Evolutionary conservation across 495 filamentous ascomycete species (phyloP).

Genomic region (Haplographium delicatum): DNA sequence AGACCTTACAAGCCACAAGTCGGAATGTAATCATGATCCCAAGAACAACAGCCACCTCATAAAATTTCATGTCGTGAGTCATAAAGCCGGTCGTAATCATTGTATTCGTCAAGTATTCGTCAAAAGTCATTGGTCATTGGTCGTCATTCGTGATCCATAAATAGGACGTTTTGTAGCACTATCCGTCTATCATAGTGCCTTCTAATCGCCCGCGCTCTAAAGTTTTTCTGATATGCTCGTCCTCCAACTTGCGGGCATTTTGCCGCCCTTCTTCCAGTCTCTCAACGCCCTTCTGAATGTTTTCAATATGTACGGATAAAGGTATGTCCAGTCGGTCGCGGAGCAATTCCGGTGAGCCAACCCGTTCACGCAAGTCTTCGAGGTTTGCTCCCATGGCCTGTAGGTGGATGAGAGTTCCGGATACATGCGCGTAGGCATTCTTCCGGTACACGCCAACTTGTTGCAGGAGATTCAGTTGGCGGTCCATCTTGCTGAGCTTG

Average conservation of each 20-base stretch:
- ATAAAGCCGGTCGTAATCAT: too few species aligned
- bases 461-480: constrained; percentile 50
- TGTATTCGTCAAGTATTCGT: too few species aligned
- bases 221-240: constrained; percentile 47
- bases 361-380: constrained; percentile 61
- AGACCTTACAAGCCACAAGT: too few species aligned
- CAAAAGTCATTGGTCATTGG: too few species aligned
- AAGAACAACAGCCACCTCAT: too few species aligned
- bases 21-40: too few species aligned
- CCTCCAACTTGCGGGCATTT: constrained; percentile 50
- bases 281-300: constrained; percentile 61
- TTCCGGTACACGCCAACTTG: constrained; percentile 55
- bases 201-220: constrained; percentile 30
- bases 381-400: constrained; percentile 60
- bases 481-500: constrained; percentile 48
- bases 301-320: constrained; percentile 62
- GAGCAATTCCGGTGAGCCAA: constrained; percentile 54
- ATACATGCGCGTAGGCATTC: constrained; percentile 54
- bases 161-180: neutral
- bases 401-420: constrained; percentile 55
- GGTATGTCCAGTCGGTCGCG: constrained; percentile 47
- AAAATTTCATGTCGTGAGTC: too few species aligned
- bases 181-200: constrained; percentile 15
- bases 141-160: neutral
- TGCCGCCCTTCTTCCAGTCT: constrained; percentile 53